phyloP scores from a whole-genome alignment of 2,329 filamentous ascomycete species.

The Aspergillus puulaauensis region DNA sequence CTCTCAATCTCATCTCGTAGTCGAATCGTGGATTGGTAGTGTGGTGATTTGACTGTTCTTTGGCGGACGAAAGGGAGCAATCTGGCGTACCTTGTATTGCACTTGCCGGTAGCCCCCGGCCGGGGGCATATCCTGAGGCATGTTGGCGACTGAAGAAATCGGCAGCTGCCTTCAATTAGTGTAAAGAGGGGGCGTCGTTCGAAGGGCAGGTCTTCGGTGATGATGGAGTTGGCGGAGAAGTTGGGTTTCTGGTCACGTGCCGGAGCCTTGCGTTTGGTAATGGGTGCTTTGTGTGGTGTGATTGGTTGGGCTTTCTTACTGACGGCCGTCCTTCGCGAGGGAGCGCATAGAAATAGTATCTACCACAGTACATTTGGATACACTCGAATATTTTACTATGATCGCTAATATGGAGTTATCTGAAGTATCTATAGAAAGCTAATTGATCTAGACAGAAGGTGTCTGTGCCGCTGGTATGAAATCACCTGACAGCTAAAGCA shows the following conservation, averaged over 20 bases:
- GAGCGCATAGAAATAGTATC: not conserved
- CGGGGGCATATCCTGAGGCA: slow-evolving; percentile 98
- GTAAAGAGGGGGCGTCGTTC: slow-evolving; percentile 18
- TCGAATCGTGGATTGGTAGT: not conserved
- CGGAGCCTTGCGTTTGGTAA: slow-evolving; percentile 24
- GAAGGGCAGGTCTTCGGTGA: slow-evolving; percentile 4
- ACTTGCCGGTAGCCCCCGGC: slow-evolving; percentile 90
- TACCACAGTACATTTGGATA: not conserved
- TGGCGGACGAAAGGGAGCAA: not conserved
- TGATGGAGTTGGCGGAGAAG: slow-evolving; percentile 27
- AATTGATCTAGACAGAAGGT: not conserved
- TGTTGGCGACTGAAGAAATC: slow-evolving; percentile 46
- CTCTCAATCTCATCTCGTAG: slow-evolving; percentile 6
- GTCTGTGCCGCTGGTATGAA: not conserved
- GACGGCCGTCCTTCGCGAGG: not conserved
- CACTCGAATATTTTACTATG: not conserved
- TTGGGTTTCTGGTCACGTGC: slow-evolving; percentile 30
- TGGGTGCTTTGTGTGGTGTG: slow-evolving; percentile 23
- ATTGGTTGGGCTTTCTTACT: slow-evolving; percentile 24
- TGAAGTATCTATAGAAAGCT: not conserved
- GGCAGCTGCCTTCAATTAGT: slow-evolving; percentile 22
- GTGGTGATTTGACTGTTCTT: not conserved
- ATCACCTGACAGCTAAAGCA: slow-evolving; percentile 11
- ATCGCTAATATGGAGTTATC: not conserved
- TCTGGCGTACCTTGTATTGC: slow-evolving; percentile 80